phyloP scores from a whole-genome alignment of 768 basidiomycete species.

The Trametes villosa region DNA sequence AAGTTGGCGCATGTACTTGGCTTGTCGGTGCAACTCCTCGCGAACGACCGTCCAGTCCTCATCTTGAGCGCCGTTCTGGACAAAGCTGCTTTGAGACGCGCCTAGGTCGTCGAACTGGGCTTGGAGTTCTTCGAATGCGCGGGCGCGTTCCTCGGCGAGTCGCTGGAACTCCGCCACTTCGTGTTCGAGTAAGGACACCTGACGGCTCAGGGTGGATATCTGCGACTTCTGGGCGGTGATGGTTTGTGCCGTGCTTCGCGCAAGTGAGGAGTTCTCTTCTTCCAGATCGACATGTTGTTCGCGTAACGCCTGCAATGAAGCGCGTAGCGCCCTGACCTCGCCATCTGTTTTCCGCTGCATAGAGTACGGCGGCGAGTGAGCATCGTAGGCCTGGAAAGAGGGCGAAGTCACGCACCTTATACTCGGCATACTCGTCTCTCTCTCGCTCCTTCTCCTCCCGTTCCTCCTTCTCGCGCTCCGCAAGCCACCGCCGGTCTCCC shows the following conservation, averaged over 20 bases:
- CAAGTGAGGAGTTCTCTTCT: constrained; percentile 54
- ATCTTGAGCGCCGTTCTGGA: constrained; percentile 42
- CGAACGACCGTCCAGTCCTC: constrained; percentile 66
- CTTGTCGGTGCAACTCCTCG: constrained; percentile 71
- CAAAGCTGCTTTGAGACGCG: constrained; percentile 37
- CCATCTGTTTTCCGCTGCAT: constrained; percentile 52
- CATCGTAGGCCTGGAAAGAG: neutral
- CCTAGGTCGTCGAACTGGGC: constrained; percentile 51
- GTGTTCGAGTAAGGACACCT: constrained; percentile 49
- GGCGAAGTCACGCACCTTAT: constrained; percentile 53
- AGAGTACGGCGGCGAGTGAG: neutral
- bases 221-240: constrained; percentile 56
- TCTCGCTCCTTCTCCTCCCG: constrained; percentile 68
- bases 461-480: constrained; percentile 71
- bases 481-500: constrained; percentile 67
- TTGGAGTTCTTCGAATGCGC: constrained; percentile 49
- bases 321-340: constrained; percentile 57
- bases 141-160: constrained; percentile 46
- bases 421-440: constrained; percentile 51
- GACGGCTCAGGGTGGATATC: constrained; percentile 51
- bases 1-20: constrained; percentile 59
- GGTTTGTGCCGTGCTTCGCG: constrained; percentile 53
- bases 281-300: constrained; percentile 66
- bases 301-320: constrained; percentile 50
- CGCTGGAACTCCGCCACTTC: constrained; percentile 50